Conservation (phyloP, 169 alveolate genomes). For the Pseudocohnilembus persalinus region DNA sequence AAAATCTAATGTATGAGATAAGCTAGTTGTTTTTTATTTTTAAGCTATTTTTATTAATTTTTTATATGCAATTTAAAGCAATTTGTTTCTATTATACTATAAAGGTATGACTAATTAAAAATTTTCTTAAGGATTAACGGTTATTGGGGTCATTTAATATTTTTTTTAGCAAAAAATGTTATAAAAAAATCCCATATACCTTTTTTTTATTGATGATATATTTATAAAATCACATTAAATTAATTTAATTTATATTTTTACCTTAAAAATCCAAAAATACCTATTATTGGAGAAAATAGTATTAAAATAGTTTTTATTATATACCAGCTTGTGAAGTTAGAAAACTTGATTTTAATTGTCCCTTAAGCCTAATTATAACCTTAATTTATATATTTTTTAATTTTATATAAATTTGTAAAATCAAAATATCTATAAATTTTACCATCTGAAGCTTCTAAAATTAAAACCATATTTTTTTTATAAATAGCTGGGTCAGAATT, state of each 20-base stretch:
- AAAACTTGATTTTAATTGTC: too few species aligned
- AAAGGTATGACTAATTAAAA: too few species aligned
- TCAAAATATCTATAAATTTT: neutral
- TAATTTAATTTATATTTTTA: too few species aligned
- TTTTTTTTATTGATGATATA: too few species aligned
- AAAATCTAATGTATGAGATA: neutral
- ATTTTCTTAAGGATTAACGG: too few species aligned
- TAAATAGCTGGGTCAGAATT: neutral
- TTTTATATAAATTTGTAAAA: too few species aligned
- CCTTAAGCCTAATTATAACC: too few species aligned
- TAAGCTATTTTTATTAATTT: neutral
- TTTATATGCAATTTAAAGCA: neutral
- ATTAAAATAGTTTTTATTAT: neutral
- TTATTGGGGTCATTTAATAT: neutral
- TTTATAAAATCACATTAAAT: too few species aligned
- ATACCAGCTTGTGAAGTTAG: too few species aligned
- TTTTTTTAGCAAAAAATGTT: neutral
- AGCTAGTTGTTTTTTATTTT: neutral
- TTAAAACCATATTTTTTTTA: too few species aligned
- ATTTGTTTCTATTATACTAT: neutral
- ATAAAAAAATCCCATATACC: neutral
- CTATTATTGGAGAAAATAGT: neutral
- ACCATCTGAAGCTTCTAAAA: neutral
- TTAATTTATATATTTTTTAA: too few species aligned
- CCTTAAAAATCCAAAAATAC: neutral